These are phyloP conservation scores for sweet orange (Citrus sinensis) DNA, from an alignment of 345 rosid genomes.

Conservation along the genomic window DNA sequence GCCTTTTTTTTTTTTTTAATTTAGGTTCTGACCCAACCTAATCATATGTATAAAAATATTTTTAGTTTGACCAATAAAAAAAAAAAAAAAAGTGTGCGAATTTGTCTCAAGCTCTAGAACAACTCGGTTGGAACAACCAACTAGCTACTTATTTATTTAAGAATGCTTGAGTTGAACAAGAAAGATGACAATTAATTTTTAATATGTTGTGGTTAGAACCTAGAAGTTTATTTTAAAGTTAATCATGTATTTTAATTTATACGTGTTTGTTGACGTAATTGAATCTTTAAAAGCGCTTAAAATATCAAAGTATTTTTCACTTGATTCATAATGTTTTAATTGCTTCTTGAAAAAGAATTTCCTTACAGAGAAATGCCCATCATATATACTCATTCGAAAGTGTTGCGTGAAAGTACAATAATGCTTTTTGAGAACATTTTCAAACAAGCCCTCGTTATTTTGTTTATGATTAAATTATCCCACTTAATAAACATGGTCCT, in stretches of 20 bases:
- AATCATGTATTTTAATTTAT: neutral
- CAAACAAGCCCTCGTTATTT: too few relatives aligned
- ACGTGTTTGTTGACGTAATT: neutral
- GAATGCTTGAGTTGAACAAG: neutral
- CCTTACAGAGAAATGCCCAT: too few relatives aligned
- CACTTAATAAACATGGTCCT: too few relatives aligned
- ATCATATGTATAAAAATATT: neutral
- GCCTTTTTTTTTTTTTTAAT: neutral
- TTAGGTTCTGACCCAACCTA: neutral
- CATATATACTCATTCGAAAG: too few relatives aligned
- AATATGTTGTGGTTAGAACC: neutral
- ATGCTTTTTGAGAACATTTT: too few relatives aligned
- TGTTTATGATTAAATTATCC: too few relatives aligned
- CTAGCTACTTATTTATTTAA: neutral
- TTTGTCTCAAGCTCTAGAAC: neutral
- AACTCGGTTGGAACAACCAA: neutral
- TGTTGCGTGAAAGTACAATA: too few relatives aligned
- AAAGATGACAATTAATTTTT: neutral
- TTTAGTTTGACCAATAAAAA: neutral
- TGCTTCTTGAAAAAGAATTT: too few relatives aligned
- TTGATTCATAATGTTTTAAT: too few relatives aligned
- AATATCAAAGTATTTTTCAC: too few relatives aligned
- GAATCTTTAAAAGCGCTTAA: too few relatives aligned
- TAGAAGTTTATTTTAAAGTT: neutral
- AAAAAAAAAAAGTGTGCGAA: neutral